These are phyloP conservation scores for Scorias spongiosa DNA, from an alignment of 2,329 filamentous ascomycete genomes.

Conservation along the genomic window DNA sequence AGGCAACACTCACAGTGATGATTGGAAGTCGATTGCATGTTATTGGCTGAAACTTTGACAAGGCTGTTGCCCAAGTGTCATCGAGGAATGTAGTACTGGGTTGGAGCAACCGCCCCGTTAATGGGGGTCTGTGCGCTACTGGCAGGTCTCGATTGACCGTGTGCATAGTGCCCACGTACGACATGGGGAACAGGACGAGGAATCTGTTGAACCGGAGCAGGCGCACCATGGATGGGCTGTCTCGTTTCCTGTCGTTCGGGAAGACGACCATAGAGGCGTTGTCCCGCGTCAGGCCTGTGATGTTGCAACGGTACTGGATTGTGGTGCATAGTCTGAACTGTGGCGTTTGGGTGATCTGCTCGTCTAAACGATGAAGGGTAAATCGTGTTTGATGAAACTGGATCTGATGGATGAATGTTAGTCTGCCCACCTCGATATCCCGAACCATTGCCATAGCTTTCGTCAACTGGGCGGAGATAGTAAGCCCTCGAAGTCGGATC, in stretches of 20 bases:
- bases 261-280: not conserved
- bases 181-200: slow-evolving; percentile 1
- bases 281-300: not conserved
- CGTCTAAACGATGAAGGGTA: not conserved
- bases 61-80: slow-evolving; percentile 2
- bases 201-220: slow-evolving; percentile 19
- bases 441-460: not conserved
- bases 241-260: slow-evolving; percentile 1
- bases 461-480: not conserved
- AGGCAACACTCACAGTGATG: no score
- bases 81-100: slow-evolving; percentile 12
- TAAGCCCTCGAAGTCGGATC: not conserved
- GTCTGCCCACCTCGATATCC: no score
- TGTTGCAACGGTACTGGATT: not conserved
- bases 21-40: no score
- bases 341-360: not conserved
- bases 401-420: no score
- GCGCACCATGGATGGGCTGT: slow-evolving; percentile 18
- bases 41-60: no score
- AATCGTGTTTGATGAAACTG: not conserved
- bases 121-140: slow-evolving; percentile 1
- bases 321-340: slow-evolving; percentile 1
- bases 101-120: slow-evolving; percentile 3
- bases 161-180: not conserved
- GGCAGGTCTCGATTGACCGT: not conserved